phyloP scores from a whole-genome alignment of 495 filamentous ascomycete genomes.

The Baudoinia panamericana region DNA sequence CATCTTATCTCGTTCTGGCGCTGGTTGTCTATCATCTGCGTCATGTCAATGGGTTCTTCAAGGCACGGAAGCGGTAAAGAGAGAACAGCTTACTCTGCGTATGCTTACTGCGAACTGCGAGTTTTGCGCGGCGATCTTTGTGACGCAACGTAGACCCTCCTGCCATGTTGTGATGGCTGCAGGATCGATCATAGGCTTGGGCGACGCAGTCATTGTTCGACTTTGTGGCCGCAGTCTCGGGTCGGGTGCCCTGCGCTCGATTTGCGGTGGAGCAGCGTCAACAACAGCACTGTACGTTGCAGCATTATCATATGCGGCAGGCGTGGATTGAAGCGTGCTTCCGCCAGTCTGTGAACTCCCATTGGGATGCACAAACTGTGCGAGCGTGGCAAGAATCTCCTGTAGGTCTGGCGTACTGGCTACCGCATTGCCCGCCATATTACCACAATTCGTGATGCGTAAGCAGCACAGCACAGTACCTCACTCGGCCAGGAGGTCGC shows the following conservation, averaged over 20 bases:
- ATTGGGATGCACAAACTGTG: slow-evolving; percentile 5
- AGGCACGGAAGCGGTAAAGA: not conserved
- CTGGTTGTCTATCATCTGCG: slow-evolving; percentile 48
- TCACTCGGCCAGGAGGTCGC: too few relatives aligned
- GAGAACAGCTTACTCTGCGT: slow-evolving; percentile 27
- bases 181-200: slow-evolving; percentile 32
- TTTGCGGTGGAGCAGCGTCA: too few relatives aligned
- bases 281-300: too few relatives aligned
- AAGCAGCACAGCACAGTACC: too few relatives aligned
- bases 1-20: slow-evolving; percentile 52
- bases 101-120: slow-evolving; percentile 32
- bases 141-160: slow-evolving; percentile 47
- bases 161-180: slow-evolving; percentile 53
- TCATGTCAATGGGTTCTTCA: slow-evolving; percentile 17
- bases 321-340: too few relatives aligned
- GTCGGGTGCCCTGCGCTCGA: slow-evolving; percentile 6
- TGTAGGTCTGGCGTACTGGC: slow-evolving; percentile 19
- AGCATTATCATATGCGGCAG: too few relatives aligned
- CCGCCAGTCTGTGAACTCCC: not conserved
- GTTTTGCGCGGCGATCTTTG: slow-evolving; percentile 42
- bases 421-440: too few relatives aligned
- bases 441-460: too few relatives aligned
- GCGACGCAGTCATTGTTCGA: slow-evolving; percentile 6
- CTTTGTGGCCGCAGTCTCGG: slow-evolving; percentile 13
- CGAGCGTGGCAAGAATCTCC: slow-evolving; percentile 16